Base-by-base conservation (phyloP, 352 stramenopile genomes). In the Pythium monospermum region DNA sequence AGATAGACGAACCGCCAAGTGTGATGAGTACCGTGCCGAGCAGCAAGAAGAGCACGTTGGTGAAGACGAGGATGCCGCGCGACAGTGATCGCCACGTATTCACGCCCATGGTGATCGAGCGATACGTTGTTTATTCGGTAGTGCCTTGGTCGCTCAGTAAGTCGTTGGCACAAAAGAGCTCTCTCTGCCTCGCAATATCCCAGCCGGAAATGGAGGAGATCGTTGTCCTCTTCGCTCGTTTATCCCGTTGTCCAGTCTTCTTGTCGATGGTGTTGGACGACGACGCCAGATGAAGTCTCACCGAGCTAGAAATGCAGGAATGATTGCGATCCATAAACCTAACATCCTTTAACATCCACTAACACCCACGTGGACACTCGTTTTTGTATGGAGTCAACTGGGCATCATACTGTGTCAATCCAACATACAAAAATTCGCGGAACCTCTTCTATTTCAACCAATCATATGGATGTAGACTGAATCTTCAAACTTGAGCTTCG, bases 1-100 rank as follows among this genome's bases (percentile, higher is more conserved):
- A 11, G 4, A 6, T 6, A 30, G 2, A 30, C 73, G 21, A 43
- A 91, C 80, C 79, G 59, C 82, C 82, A 35, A 92, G 82, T 13
- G 71, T 82, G 39, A 92, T 73, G 40, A 92, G 79, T 32, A 92
- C 79, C 3, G 75, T 73, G 58, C 82, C 82, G n/a, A 92, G 64
- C 30, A 89, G 61, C 46, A 92, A 63, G 69, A 92, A 92, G 39
- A 92, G 73, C 67, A 92, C 79, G 64, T 92, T 92, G n/a, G 78
- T 91, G 63, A 92, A 92, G 50, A 92, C 81, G 43, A 92, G 67
- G 43, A 92, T 76, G 50, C 79, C 85, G 27, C 82, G 73, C 45
- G 76, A 85, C 27, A 92, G 64, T 37, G 73, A 85, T 30, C 82
- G 76, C 79, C 82, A 92, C 48, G 54, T 38, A 19, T 48, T 55